Evolutionary conservation across 306 rosid genomes (phyloP).

Genomic region (Arachis stenosperma): DNA sequence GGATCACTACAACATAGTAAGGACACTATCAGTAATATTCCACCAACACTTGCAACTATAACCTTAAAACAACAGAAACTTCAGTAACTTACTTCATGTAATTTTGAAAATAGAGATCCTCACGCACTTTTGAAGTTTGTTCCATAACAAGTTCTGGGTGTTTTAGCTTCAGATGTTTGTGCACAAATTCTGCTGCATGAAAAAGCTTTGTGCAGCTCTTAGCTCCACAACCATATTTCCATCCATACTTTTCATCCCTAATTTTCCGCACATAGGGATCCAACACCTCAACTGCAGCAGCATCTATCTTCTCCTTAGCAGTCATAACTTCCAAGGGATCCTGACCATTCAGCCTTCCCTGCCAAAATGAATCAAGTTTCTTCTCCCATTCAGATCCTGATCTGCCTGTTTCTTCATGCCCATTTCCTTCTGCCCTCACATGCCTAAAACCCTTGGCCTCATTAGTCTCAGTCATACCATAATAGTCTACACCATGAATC

Average conservation of each 20-base stretch:
- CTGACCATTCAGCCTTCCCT: conserved; percentile 82
- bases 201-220: conserved; percentile 99
- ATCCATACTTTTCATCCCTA: conserved; percentile 98
- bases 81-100: conserved; percentile 86
- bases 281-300: conserved; percentile 80
- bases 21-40: conserved; percentile 44
- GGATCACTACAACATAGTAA: conserved; percentile 65
- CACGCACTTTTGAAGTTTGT: conserved; percentile 79
- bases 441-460: conserved; percentile 93
- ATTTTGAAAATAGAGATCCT: conserved; percentile 88
- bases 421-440: conserved; percentile 74
- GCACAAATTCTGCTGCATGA: conserved; percentile 96
- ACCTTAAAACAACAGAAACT: conserved; percentile 4
- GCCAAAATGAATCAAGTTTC: conserved; percentile 86
- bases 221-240: conserved; percentile 99
- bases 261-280: conserved; percentile 93
- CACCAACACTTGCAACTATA: neutral
- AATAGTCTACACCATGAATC: conserved; percentile 92
- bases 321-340: conserved; percentile 95
- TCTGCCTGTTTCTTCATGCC: conserved; percentile 50
- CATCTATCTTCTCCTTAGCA: conserved; percentile 95
- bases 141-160: conserved; percentile 90
- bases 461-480: conserved; percentile 85
- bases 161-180: conserved; percentile 90
- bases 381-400: conserved; percentile 88